Base-by-base conservation (phyloP, 228 moss, liverwort and hornwort species). In the Sphagnum fallax region DNA sequence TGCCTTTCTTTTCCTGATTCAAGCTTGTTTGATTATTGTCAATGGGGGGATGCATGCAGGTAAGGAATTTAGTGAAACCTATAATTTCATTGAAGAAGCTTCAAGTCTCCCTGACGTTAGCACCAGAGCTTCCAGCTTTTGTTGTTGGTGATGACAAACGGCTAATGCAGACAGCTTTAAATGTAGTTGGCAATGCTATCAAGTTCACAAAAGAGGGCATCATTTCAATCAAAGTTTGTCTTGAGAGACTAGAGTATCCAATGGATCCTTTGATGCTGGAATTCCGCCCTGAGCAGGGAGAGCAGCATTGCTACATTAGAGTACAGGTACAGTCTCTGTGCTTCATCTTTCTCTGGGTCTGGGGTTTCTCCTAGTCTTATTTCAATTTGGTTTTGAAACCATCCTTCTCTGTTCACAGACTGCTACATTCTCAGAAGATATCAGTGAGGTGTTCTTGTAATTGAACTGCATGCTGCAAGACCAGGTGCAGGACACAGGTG, bases 41-140 rank as follows among this genome's bases (percentile, higher is more conserved):
- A 32, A 32, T 32, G 32, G 32, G 32, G 1, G 32, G 32, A 32
- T 32, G 32, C 49, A 52, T 87, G 49, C 78, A 98, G 97, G 97
- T 98, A 48, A 76, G 90, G 80, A 93, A 90, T 70, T 83, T 98
- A 53, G 97, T 98, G 48, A 91, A 90, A 73, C 97, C 97, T 61
- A 98, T 98, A 79, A 91, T 90, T 68, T 98, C 97, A 16, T 91
- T 93, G 50, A 98, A 93, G 77, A 90, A 88, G 77, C 87, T 98
- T 48, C 77, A 79, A 72, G 91, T 90, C 69, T 87, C 83, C 66
- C 74, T 98, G 68, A 91, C 76, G 52, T 71, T 98, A 75, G 86
- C 83, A 10, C 72, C 85, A 61, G 97, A 91, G 18, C 79, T 93
- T 71, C 93, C 97, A 70, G 93, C 93, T 50, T 70, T 70, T 82